Percentiles rank a stretch among this genome's conserved stretches.
Evolutionary conservation across 2,329 filamentous ascomycete genomes (phyloP).

Genomic region (Fonsecaea pugnacius): DNA sequence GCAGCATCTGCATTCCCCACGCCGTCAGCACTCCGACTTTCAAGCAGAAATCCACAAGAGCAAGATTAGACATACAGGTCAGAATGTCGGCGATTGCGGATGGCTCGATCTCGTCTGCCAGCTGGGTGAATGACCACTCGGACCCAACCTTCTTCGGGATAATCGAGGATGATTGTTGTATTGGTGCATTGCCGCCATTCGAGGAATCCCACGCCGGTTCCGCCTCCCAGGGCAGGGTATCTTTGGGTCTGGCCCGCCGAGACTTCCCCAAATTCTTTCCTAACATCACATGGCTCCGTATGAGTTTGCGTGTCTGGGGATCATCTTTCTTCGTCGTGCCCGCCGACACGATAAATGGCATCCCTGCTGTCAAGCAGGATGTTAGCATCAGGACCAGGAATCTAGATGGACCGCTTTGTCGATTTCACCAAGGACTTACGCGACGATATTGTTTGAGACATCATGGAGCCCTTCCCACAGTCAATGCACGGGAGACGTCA

Average conservation of each 20-base stretch:
- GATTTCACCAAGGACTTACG: background rate
- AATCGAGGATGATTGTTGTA: background rate
- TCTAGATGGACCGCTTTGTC: background rate
- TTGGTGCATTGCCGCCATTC: background rate
- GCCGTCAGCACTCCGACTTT: background rate
- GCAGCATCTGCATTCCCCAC: constrained; percentile 39
- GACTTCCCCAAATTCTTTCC: constrained; percentile 48
- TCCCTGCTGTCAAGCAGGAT: constrained; percentile 9
- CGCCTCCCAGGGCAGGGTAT: background rate
- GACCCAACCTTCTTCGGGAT: constrained; percentile 18
- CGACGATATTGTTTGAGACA: constrained; percentile 1
- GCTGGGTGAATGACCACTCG: constrained; percentile 36
- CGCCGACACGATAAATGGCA: constrained; percentile 43
- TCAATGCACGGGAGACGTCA: background rate
- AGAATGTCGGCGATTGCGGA: constrained; percentile 38
- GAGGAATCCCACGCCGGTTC: background rate
- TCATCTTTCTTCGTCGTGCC: constrained; percentile 39
- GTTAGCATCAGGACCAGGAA: background rate
- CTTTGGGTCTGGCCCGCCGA: constrained; percentile 18
- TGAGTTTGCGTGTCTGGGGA: constrained; percentile 43
- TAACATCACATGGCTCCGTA: constrained; percentile 51
- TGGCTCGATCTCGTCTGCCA: constrained; percentile 41
- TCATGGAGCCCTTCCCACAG: background rate
- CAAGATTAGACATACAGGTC: constrained; percentile 38
- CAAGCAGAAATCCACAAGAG: background rate